phyloP scores from a whole-genome alignment of 306 rosid genomes.

The Malus domestica region ASM211411v1 NC_041797.1:21736501-21737000 shows the following conservation, averaged over 20 bases:
- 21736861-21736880: slow-evolving; percentile 44
- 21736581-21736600: slow-evolving; percentile 45
- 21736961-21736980: background rate
- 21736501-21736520: background rate
- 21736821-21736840: slow-evolving; percentile 49
- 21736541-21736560: slow-evolving; percentile 50
- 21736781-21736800: slow-evolving; percentile 42
- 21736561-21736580: slow-evolving; percentile 49
- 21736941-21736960: background rate
- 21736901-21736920: background rate
- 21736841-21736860: slow-evolving; percentile 48
- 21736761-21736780: slow-evolving; percentile 37
- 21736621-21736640: slow-evolving; percentile 8
- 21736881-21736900: background rate
- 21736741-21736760: slow-evolving; percentile 40
- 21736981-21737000: slow-evolving; percentile 16
- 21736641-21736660: background rate
- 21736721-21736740: slow-evolving; percentile 34
- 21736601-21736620: slow-evolving; percentile 30
- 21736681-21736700: background rate
- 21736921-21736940: background rate
- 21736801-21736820: slow-evolving; percentile 43
- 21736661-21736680: background rate
- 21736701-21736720: background rate
- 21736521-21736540: slow-evolving; percentile 19